phyloP scores from a whole-genome alignment of 176 grass and related monocot genomes.

The Alopecurus myosuroides region DNA sequence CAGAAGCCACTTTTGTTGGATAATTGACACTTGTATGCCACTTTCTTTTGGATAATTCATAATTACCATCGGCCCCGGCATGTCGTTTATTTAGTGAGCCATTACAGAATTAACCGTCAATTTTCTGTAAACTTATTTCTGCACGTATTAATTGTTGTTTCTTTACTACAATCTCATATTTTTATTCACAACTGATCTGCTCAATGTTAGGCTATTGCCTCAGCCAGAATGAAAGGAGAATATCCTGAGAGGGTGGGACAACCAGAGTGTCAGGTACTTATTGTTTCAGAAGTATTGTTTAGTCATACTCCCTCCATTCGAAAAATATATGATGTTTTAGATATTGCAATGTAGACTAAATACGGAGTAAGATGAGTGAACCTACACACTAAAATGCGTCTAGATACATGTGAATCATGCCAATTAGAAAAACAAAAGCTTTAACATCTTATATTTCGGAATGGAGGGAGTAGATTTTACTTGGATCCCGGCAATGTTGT shows the following conservation, averaged over 20 bases:
- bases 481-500: background rate
- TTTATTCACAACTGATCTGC: conserved; percentile 39
- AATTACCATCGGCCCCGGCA: background rate
- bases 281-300: conserved; percentile 4
- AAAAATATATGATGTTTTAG: too few relatives aligned
- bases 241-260: conserved; percentile 98
- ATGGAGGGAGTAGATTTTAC: too few relatives aligned
- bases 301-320: too few relatives aligned
- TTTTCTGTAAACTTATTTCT: conserved; percentile 19
- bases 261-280: conserved; percentile 90
- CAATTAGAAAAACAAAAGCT: too few relatives aligned
- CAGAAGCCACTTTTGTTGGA: background rate
- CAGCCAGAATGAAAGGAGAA: conserved; percentile 96
- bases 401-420: too few relatives aligned
- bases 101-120: background rate
- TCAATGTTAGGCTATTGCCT: conserved; percentile 90
- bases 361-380: too few relatives aligned
- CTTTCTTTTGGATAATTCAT: background rate
- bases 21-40: background rate
- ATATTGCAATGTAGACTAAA: too few relatives aligned
- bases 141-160: background rate
- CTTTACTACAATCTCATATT: conserved; percentile 27
- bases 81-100: background rate
- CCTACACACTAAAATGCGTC: too few relatives aligned
- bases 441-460: too few relatives aligned